A percentile compares a stretch with the other conserved stretches of the same genome.
Conservation (phyloP, 2,329 filamentous ascomycete species). For the Metarhizium brunneum region DNA sequence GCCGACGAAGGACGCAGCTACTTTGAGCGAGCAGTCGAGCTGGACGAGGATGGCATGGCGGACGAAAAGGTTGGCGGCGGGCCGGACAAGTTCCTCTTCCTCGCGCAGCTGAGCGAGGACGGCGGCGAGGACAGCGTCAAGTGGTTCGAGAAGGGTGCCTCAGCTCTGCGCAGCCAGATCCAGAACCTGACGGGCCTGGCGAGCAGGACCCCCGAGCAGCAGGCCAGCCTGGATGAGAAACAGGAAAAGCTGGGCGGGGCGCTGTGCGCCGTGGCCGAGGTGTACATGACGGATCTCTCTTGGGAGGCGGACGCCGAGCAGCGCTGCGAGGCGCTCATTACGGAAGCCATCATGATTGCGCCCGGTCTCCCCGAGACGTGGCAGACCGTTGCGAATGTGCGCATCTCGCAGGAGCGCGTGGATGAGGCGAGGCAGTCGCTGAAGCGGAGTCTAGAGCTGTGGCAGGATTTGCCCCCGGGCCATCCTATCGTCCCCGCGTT, state of each 20-base stretch:
- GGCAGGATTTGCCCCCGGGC: slow-evolving; percentile 67
- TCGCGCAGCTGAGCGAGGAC: slow-evolving; percentile 78
- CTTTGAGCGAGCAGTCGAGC: slow-evolving; percentile 62
- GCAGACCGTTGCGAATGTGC: slow-evolving; percentile 88
- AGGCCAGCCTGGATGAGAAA: slow-evolving; percentile 51
- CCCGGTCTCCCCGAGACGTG: slow-evolving; percentile 80
- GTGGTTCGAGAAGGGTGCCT: slow-evolving; percentile 64
- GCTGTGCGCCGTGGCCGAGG: slow-evolving; percentile 89
- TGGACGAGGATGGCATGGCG: slow-evolving; percentile 66
- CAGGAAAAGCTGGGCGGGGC: slow-evolving; percentile 77
- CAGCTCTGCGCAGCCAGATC: slow-evolving; percentile 63
- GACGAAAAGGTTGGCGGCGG: slow-evolving; percentile 69
- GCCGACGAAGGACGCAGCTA: slow-evolving; percentile 62
- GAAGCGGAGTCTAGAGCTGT: slow-evolving; percentile 68
- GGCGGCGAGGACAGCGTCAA: slow-evolving; percentile 55
- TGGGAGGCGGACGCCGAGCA: slow-evolving; percentile 87
- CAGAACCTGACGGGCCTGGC: slow-evolving; percentile 45
- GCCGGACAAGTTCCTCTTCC: slow-evolving; percentile 87
- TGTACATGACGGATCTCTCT: slow-evolving; percentile 97
- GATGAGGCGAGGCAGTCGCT: slow-evolving; percentile 78
- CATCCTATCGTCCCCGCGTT: slow-evolving; percentile 75
- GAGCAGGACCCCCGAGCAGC: slow-evolving; percentile 28
- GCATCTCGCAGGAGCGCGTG: slow-evolving; percentile 74
- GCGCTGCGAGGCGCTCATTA: slow-evolving; percentile 79
- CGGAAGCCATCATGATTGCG: slow-evolving; percentile 79